A percentile compares a stretch with the other conserved stretches of the same genome.
These are phyloP conservation scores for Sesbania bispinosa DNA, from an alignment of 306 rosid species.

Conservation along the genomic window DNA sequence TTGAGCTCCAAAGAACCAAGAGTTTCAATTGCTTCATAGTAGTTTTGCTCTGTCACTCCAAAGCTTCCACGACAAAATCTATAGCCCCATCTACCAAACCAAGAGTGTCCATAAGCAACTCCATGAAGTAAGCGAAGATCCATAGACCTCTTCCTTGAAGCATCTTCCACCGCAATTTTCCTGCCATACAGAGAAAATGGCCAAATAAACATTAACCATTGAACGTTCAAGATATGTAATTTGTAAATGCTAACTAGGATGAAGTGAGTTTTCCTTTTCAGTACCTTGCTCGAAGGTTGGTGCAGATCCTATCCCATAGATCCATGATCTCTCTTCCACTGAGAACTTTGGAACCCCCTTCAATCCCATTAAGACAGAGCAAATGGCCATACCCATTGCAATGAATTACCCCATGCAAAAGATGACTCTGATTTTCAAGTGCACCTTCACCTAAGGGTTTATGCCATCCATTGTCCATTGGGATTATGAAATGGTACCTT, in stretches of 20 bases:
- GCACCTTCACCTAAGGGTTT: slow-evolving; percentile 57
- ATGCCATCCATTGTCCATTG: slow-evolving; percentile 64
- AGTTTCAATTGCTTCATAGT: slow-evolving; percentile 49
- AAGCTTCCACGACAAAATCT: slow-evolving; percentile 71
- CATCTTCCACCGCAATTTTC: slow-evolving; percentile 69
- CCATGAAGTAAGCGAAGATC: slow-evolving; percentile 88
- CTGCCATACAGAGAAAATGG: slow-evolving; percentile 34
- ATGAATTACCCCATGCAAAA: slow-evolving; percentile 77
- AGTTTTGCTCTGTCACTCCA: slow-evolving; percentile 53
- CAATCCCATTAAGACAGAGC: slow-evolving; percentile 71
- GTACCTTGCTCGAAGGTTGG: slow-evolving; percentile 60
- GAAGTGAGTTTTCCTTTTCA: neutral
- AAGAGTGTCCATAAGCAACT: slow-evolving; percentile 79
- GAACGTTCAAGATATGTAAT: neutral
- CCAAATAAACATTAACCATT: neutral
- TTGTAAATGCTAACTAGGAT: neutral
- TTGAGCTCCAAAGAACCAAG: slow-evolving; percentile 64
- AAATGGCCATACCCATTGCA: slow-evolving; percentile 85
- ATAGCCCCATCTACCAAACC: slow-evolving; percentile 97
- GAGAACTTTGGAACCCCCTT: slow-evolving; percentile 75
- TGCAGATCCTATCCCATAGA: slow-evolving; percentile 84
- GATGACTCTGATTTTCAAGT: slow-evolving; percentile 53
- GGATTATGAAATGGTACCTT: slow-evolving; percentile 78
- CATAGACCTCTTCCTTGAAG: slow-evolving; percentile 68
- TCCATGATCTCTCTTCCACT: slow-evolving; percentile 82